Base-by-base conservation (phyloP, 306 rosid species). In the Vigna trinervia region DNA sequence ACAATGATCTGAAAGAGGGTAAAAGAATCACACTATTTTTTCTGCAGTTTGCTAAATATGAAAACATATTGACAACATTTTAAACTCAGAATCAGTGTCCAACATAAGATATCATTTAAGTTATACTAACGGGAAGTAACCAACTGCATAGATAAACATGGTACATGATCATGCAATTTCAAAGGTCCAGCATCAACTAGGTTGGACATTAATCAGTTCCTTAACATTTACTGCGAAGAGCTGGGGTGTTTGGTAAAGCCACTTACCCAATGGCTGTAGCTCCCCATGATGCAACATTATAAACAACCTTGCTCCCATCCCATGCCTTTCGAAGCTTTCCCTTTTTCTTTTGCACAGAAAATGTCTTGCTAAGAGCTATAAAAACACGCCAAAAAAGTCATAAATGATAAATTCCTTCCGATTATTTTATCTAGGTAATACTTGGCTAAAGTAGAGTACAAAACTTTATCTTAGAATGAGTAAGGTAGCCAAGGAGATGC, bases 241-340 rank as follows among this genome's bases (percentile, higher is more conserved):
- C 26, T 17, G 12, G 51, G 17, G 34, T 38, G 73, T 41, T 57
- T 14, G 45, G 75, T 41, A 46, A 5, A 1, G 63, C 47, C 39
- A 59, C 88, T 83, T 86, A 95, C 98, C 98, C 98, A 14, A 95
- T 85, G 26, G 96, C 98, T 63, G 98, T 95, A 59, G 98, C 97
- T 28, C 98, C 97, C 98, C 98, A 92, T 22, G 98, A 95, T 41
- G 98, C 98, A 69, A 92, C 98, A 52, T 90, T 95, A 83, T 95
- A 95, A 59, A 95, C 82, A 82, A 92, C 97, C 87, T 89, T 89
- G 89, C 97, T 95, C 83, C 98, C 98, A 84, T 89, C 98, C 97
- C 97, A 95, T 8, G 96, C 97, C 86, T 89, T 95, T 52, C 84
- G 92, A 85, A 95, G 97, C 88, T 95, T 92, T 47, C 97, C 98